Conservation (phyloP, 768 basidiomycete species). For the Tulasnella calospora region DNA sequence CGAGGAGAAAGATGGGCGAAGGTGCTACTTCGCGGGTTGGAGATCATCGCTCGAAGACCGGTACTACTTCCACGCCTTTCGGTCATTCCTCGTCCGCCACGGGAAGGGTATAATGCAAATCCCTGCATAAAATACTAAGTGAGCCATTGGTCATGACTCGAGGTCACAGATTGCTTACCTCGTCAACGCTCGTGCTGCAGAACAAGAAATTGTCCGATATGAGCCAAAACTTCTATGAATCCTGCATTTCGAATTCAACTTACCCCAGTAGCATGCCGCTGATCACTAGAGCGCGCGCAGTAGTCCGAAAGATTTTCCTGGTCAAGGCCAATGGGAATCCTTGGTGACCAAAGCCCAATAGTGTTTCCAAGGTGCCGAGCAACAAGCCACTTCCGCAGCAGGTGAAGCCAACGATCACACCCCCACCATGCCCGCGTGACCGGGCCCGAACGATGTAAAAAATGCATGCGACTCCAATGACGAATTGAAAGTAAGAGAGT, state of each 20-base stretch:
- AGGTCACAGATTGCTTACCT: background rate
- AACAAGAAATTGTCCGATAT: background rate
- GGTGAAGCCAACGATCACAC: conserved; percentile 1
- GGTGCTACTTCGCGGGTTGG: conserved; percentile 52
- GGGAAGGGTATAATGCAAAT: conserved; percentile 7
- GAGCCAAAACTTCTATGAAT: background rate
- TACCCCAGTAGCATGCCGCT: conserved; percentile 1
- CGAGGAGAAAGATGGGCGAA: conserved; percentile 53
- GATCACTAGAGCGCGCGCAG: background rate
- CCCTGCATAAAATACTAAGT: background rate
- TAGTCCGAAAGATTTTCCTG: background rate
- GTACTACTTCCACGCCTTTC: background rate
- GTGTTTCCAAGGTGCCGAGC: background rate
- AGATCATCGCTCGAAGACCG: conserved; percentile 42
- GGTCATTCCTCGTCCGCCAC: background rate
- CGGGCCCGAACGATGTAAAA: conserved; percentile 14
- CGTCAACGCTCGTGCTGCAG: conserved; percentile 14
- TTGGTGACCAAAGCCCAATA: background rate
- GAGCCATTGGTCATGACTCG: background rate
- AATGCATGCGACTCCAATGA: background rate
- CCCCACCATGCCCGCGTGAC: conserved; percentile 13
- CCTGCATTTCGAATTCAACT: background rate
- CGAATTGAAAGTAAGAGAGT: background rate
- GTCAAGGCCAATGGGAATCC: background rate
- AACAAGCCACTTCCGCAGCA: conserved; percentile 1